phyloP scores from a whole-genome alignment of 116 monocot genomes.

The Zostera marina region DNA sequence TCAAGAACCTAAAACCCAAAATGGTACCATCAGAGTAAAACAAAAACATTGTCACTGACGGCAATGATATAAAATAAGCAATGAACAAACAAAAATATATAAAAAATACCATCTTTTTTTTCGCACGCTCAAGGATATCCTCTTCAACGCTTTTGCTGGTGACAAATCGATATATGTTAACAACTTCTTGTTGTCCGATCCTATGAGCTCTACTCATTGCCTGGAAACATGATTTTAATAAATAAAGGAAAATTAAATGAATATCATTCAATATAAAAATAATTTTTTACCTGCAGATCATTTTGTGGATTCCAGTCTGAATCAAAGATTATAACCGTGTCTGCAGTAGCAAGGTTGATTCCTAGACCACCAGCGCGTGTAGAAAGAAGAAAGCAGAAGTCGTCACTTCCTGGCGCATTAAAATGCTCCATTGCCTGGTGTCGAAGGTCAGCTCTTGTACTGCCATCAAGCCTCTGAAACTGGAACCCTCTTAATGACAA shows the following conservation, averaged over 20 bases:
- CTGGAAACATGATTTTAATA: constrained; percentile 20
- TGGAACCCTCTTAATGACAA: constrained; percentile 89
- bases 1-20: constrained; percentile 57
- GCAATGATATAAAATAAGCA: neutral
- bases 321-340: constrained; percentile 97
- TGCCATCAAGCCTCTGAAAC: constrained; percentile 96
- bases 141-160: constrained; percentile 98
- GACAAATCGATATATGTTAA: constrained; percentile 95
- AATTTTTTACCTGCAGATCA: constrained; percentile 64
- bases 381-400: constrained; percentile 96
- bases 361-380: constrained; percentile 96
- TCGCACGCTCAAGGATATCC: constrained; percentile 96
- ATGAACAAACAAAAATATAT: neutral
- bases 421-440: constrained; percentile 99
- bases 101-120: constrained; percentile 82
- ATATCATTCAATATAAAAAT: neutral
- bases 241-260: neutral
- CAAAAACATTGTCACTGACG: neutral
- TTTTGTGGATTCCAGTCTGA: constrained; percentile 99
- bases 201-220: constrained; percentile 99
- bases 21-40: neutral
- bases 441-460: constrained; percentile 90
- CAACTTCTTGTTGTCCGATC: constrained; percentile 96
- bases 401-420: constrained; percentile 97
- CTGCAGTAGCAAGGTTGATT: constrained; percentile 98